A percentile compares a stretch with the other conserved stretches of the same genome.
phyloP scores from a whole-genome alignment of 2,329 filamentous ascomycete genomes.

The Eutypa lata region DNA sequence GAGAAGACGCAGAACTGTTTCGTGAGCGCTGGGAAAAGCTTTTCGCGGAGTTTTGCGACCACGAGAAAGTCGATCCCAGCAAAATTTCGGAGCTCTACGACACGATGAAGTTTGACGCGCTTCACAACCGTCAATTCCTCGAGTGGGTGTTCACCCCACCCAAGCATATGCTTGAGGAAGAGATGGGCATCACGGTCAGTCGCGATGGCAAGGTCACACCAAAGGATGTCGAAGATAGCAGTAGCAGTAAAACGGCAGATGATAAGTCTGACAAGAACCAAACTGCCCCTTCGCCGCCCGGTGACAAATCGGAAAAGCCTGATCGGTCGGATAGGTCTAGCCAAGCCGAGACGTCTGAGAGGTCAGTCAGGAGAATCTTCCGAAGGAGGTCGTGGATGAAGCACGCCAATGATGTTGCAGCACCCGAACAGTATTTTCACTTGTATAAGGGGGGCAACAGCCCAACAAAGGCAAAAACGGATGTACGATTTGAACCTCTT shows the following conservation, averaged over 20 bases:
- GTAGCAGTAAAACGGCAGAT: slow-evolving; percentile 32
- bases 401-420: slow-evolving; percentile 52
- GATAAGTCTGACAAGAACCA: slow-evolving; percentile 41
- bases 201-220: slow-evolving; percentile 36
- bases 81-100: slow-evolving; percentile 99
- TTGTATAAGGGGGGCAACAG: slow-evolving; percentile 72
- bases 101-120: slow-evolving; percentile 98
- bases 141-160: slow-evolving; percentile 97
- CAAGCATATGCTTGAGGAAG: slow-evolving; percentile 72
- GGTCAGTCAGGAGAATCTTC: slow-evolving; percentile 51
- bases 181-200: slow-evolving; percentile 45
- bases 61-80: slow-evolving; percentile 96
- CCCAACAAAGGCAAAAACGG: slow-evolving; percentile 73
- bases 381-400: slow-evolving; percentile 60
- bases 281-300: slow-evolving; percentile 23
- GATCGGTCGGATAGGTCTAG: slow-evolving; percentile 24
- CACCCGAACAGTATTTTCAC: slow-evolving; percentile 78
- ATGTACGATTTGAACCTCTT: slow-evolving; percentile 81
- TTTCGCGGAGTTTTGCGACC: slow-evolving; percentile 93
- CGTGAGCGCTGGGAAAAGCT: slow-evolving; percentile 98
- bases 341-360: slow-evolving; percentile 28
- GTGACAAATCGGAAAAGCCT: slow-evolving; percentile 20
- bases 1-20: slow-evolving; percentile 92
- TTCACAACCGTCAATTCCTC: slow-evolving; percentile 93
- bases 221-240: slow-evolving; percentile 40